A percentile compares a stretch with the other conserved stretches of the same genome.
phyloP scores from a whole-genome alignment of 371 early-diverging fungal species.

The Blyttiomyces sp. region DNA sequence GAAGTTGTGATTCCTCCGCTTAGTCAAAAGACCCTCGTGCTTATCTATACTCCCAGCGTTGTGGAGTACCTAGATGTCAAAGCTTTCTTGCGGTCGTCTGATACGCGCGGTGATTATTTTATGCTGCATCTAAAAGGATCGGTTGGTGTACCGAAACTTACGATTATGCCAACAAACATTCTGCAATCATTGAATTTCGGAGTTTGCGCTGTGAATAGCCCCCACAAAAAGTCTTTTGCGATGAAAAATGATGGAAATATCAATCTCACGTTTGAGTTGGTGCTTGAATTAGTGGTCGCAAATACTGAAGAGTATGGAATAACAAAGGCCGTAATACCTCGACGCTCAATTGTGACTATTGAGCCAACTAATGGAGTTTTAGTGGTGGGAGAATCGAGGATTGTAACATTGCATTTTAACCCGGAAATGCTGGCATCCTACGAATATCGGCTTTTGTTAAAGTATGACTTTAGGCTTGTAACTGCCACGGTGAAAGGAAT shows the following conservation, averaged over 20 bases:
- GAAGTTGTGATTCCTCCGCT: slow-evolving; percentile 32
- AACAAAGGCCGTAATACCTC: neutral
- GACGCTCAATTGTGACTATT: neutral
- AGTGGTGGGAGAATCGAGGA: slow-evolving; percentile 36
- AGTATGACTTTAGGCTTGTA: slow-evolving; percentile 45
- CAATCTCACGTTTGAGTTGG: slow-evolving; percentile 32
- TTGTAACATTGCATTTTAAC: slow-evolving; percentile 33
- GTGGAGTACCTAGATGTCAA: slow-evolving; percentile 49
- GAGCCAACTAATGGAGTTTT: slow-evolving; percentile 29
- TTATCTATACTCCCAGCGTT: slow-evolving; percentile 44
- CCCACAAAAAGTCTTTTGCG: slow-evolving; percentile 35
- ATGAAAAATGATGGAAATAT: slow-evolving; percentile 56
- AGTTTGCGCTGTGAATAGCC: slow-evolving; percentile 40
- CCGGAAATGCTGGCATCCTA: slow-evolving; percentile 44
- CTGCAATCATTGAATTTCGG: slow-evolving; percentile 48
- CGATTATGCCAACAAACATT: slow-evolving; percentile 33
- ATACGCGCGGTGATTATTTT: slow-evolving; percentile 50
- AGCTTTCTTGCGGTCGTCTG: slow-evolving; percentile 47
- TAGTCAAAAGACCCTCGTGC: slow-evolving; percentile 29
- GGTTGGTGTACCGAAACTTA: slow-evolving; percentile 53
- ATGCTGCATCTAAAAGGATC: slow-evolving; percentile 44
- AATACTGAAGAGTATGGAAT: neutral
- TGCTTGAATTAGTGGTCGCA: slow-evolving; percentile 15
- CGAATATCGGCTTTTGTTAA: slow-evolving; percentile 32
- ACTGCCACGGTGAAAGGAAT: slow-evolving; percentile 34